Percentiles rank a stretch among this genome's conserved stretches.
Conservation (phyloP, 495 filamentous ascomycete genomes). For the Choiromyces venosus region DNA sequence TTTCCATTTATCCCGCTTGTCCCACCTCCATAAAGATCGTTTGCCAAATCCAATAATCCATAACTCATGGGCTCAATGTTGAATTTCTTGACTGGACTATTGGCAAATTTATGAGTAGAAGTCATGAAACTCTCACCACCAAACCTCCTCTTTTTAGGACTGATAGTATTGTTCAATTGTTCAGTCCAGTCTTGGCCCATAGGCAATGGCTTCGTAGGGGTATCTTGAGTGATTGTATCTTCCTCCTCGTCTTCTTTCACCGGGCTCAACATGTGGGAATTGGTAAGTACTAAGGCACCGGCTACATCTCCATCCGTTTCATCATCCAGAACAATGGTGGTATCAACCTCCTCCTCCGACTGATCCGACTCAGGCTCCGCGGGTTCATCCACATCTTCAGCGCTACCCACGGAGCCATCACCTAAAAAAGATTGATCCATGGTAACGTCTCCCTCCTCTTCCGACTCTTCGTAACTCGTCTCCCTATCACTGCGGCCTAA, state of each 20-base stretch:
- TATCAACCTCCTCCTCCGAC: slow-evolving; percentile 53
- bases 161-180: slow-evolving; percentile 85
- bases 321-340: slow-evolving; percentile 49
- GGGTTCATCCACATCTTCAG: slow-evolving; percentile 61
- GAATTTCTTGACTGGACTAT: slow-evolving; percentile 32
- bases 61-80: slow-evolving; percentile 39
- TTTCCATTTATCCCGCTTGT: slow-evolving; percentile 34
- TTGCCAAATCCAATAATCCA: slow-evolving; percentile 38
- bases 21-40: slow-evolving; percentile 39
- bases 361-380: slow-evolving; percentile 59
- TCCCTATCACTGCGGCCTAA: slow-evolving; percentile 25
- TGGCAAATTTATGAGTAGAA: slow-evolving; percentile 18
- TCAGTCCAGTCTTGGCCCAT: slow-evolving; percentile 73
- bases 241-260: slow-evolving; percentile 4
- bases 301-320: slow-evolving; percentile 64
- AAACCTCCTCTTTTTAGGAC: slow-evolving; percentile 52
- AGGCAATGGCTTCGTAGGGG: slow-evolving; percentile 43
- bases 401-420: slow-evolving; percentile 77
- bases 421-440: slow-evolving; percentile 75
- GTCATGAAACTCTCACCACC: slow-evolving; percentile 40
- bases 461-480: slow-evolving; percentile 52
- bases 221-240: slow-evolving; percentile 14
- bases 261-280: slow-evolving; percentile 29
- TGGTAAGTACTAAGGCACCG: slow-evolving; percentile 54
- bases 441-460: slow-evolving; percentile 46